phyloP scores from a whole-genome alignment of 352 stramenopile genomes.

The Aphanomyces invadans region DNA sequence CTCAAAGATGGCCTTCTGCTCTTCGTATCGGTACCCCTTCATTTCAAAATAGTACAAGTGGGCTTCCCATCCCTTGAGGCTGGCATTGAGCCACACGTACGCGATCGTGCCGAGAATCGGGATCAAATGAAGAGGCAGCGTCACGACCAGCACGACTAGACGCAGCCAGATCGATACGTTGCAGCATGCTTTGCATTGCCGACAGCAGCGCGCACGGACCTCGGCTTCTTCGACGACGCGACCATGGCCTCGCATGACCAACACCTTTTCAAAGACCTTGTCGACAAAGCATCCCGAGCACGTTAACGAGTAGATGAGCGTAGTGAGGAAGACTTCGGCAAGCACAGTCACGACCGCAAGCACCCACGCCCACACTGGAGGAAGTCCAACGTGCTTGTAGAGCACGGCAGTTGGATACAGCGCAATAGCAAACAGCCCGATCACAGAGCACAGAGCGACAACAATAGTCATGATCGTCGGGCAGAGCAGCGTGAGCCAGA shows the following conservation, averaged over 20 bases:
- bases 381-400: conserved; percentile 36
- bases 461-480: conserved; percentile 52
- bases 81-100: conserved; percentile 65
- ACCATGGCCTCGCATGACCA: conserved; percentile 39
- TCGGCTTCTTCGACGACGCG: conserved; percentile 39
- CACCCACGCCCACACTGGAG: conserved; percentile 42
- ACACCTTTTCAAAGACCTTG: conserved; percentile 56
- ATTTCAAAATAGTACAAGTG: conserved; percentile 74
- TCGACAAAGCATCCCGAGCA: conserved; percentile 50
- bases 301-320: conserved; percentile 54
- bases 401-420: conserved; percentile 42
- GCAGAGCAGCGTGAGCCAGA: conserved; percentile 49
- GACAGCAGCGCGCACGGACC: conserved; percentile 28
- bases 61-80: conserved; percentile 59
- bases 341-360: conserved; percentile 50
- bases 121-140: conserved; percentile 59
- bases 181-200: conserved; percentile 45
- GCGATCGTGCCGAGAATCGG: conserved; percentile 50
- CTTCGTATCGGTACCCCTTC: conserved; percentile 44
- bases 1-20: conserved; percentile 47
- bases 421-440: conserved; percentile 39
- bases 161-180: conserved; percentile 46
- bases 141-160: conserved; percentile 46
- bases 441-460: conserved; percentile 36
- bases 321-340: conserved; percentile 64